Conservation (phyloP, 768 basidiomycete genomes). For the Kwoniella pini region DNA sequence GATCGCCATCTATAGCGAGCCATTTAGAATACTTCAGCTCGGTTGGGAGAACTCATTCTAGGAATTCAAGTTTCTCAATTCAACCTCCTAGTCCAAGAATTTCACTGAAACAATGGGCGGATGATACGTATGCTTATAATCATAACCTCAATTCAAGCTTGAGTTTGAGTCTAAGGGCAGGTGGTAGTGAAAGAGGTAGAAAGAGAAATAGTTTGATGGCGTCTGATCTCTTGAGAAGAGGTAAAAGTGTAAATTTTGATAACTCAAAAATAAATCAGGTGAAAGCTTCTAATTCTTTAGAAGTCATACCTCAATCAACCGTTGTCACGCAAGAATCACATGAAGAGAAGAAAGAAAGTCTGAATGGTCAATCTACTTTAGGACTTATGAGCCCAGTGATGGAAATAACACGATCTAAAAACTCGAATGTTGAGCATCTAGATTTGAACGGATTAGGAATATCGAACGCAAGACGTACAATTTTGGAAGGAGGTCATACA, state of each 20-base stretch:
- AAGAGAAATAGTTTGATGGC: conserved; percentile 4
- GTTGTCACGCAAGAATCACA: neutral
- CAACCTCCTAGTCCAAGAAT: conserved; percentile 29
- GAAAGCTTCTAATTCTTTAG: neutral
- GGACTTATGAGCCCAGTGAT: conserved; percentile 26
- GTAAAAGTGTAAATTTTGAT: conserved; percentile 29
- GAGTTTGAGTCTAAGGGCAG: conserved; percentile 14
- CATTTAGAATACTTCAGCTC: conserved; percentile 21
- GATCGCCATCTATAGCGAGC: conserved; percentile 16
- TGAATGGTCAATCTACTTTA: no score
- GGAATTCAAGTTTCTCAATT: conserved; percentile 19
- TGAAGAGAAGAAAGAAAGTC: neutral
- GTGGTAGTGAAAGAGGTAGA: conserved; percentile 23
- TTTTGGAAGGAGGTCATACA: no score
- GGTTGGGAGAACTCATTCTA: conserved; percentile 19
- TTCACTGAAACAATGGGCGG: conserved; percentile 30
- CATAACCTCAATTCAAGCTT: neutral
- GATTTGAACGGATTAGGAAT: no score
- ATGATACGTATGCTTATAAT: conserved; percentile 9
- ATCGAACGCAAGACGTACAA: no score
- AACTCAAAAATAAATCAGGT: neutral
- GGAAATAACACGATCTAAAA: conserved; percentile 14
- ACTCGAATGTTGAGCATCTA: neutral
- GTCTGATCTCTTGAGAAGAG: conserved; percentile 9
- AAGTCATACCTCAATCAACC: conserved; percentile 1